Conservation (phyloP, 306 rosid genomes). For the Echinosophora koreensis region DNA sequence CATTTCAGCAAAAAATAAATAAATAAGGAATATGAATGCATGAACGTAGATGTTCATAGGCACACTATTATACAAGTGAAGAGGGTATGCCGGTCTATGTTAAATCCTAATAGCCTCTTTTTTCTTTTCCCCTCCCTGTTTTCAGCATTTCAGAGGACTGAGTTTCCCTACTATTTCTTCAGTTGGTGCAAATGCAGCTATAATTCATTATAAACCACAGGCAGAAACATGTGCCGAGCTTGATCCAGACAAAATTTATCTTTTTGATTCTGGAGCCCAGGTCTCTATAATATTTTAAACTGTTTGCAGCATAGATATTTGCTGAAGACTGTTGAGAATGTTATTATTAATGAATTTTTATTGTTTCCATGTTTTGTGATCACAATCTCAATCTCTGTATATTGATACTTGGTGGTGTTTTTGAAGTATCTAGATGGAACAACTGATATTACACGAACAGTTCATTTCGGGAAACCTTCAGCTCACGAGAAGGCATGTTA, state of each 20-base stretch:
- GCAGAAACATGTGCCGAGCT: slow-evolving; percentile 89
- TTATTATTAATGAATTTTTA: slow-evolving; percentile 6
- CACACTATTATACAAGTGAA: background rate
- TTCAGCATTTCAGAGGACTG: slow-evolving; percentile 91
- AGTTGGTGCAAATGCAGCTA: slow-evolving; percentile 98
- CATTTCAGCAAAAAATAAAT: background rate
- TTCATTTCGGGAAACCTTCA: slow-evolving; percentile 95
- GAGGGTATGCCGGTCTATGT: slow-evolving; percentile 38
- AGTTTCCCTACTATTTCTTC: slow-evolving; percentile 98
- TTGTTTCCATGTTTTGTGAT: slow-evolving; percentile 13
- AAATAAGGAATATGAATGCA: slow-evolving; percentile 5
- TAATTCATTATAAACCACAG: slow-evolving; percentile 82
- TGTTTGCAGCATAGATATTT: slow-evolving; percentile 18
- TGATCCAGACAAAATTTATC: slow-evolving; percentile 91
- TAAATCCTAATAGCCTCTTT: slow-evolving; percentile 14
- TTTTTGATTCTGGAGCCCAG: slow-evolving; percentile 99
- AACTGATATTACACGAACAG: slow-evolving; percentile 94
- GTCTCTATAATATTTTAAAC: slow-evolving; percentile 52
- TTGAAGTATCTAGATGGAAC: slow-evolving; percentile 96
- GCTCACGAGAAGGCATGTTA: slow-evolving; percentile 89
- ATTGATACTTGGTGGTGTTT: slow-evolving; percentile 48
- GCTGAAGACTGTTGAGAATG: slow-evolving; percentile 24
- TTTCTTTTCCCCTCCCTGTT: slow-evolving; percentile 11
- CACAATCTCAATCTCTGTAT: slow-evolving; percentile 32
- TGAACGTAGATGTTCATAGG: background rate